A percentile compares a stretch with the other conserved stretches of the same genome.
These are phyloP conservation scores for Avena atlantica DNA, from an alignment of 176 grass and related monocot genomes.

Conservation along the genomic window DNA sequence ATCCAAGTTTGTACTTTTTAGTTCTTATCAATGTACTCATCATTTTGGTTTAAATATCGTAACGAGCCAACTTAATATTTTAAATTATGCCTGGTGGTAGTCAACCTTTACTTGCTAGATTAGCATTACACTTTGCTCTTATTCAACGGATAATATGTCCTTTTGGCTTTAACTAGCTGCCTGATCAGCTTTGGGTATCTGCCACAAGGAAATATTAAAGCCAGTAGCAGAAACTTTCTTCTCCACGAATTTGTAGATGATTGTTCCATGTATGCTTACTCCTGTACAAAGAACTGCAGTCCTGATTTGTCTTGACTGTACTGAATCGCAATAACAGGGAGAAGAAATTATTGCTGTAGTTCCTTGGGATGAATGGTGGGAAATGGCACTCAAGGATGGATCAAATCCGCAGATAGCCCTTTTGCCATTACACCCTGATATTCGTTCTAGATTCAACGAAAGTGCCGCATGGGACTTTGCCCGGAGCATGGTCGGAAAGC, in stretches of 20 bases:
- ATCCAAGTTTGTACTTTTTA: background rate
- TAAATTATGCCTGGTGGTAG: conserved; percentile 7
- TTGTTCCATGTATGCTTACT: conserved; percentile 24
- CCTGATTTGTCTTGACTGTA: conserved; percentile 28
- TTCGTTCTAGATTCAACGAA: conserved; percentile 22
- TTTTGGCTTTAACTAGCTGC: background rate
- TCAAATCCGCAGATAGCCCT: conserved; percentile 91
- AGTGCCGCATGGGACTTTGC: conserved; percentile 69
- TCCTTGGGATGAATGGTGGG: conserved; percentile 99
- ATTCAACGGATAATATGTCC: background rate
- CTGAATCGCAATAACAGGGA: conserved; percentile 58
- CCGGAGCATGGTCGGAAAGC: conserved; percentile 82
- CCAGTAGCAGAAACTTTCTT: background rate
- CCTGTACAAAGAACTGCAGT: background rate
- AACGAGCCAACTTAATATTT: background rate
- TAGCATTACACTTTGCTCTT: conserved; percentile 14
- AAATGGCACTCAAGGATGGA: conserved; percentile 74
- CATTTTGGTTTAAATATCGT: conserved; percentile 8
- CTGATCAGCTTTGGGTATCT: conserved; percentile 4
- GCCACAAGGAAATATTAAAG: background rate
- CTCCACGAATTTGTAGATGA: background rate
- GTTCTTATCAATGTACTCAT: background rate
- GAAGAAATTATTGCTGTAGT: conserved; percentile 92
- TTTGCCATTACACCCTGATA: conserved; percentile 28
- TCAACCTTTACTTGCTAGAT: conserved; percentile 3